Evolutionary conservation across 2,329 filamentous ascomycete genomes (phyloP), one percentile per base, ranked within the genome.

Genomic region (Xylaria sp.): DNA sequence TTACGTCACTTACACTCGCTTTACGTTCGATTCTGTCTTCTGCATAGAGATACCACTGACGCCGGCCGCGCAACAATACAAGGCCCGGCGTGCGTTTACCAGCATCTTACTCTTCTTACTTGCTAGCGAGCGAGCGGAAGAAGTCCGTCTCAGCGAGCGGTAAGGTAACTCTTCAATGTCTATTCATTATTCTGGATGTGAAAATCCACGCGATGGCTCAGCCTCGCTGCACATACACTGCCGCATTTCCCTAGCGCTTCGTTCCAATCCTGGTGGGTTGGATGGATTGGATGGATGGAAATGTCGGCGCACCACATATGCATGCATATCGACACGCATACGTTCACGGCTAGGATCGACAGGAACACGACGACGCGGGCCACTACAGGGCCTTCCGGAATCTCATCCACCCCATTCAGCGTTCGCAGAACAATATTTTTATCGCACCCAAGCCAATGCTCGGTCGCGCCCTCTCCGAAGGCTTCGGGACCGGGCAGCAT

Each of bases 1-100:
- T 39, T 39, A 60, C 54, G 63, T 65, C 61, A 60, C 49, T 58
- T 49, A 56, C 58, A 54, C 56, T 61, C 59, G 26, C 63, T 64
- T 61, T 40, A 24, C 11, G 51, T 26, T 20, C 38, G 43, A 58
- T 60, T 45, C 39, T 59, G 46, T 60, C 45, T 60, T 46, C 63
- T 55, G 56, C 55, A 66, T 67, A 68, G 63, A 67, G 63, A 68
- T 68, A 67, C 66, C 66, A 67, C 61, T 64, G 39, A 45, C 11
- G 19, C 17, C 44, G 26, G 34, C 40, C 43, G 26, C 26, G 37
- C 42, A 29, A 19, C 48, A 26, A 11, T 37, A 21, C 22, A 48
- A 22, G 44, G 29, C 44, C 17, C 26, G 44, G 21, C n/a, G n/a
- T 37, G 37, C 34, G 18, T 39, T 37, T 37, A 40, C 19, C n/a